These are phyloP conservation scores for Candida berthetii DNA, from an alignment of 805 yeast species.

Conservation along the genomic window DNA sequence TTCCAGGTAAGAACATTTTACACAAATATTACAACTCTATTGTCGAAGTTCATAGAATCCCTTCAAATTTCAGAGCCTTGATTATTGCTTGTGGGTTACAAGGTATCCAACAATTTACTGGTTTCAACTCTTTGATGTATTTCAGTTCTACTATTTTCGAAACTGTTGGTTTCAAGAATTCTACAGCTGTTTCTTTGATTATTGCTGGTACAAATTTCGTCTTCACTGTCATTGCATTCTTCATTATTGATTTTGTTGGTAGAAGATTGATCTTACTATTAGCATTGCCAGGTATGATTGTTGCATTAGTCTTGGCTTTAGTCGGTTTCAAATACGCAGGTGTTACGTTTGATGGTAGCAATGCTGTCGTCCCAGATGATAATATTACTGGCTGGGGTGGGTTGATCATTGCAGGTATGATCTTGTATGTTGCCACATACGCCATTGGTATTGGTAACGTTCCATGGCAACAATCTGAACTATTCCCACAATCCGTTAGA, in stretches of 20 bases:
- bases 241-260: slow-evolving; percentile 82
- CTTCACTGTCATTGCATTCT: slow-evolving; percentile 79
- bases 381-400: slow-evolving; percentile 82
- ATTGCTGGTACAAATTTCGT: slow-evolving; percentile 93
- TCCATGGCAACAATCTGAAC: slow-evolving; percentile 97
- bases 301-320: slow-evolving; percentile 73
- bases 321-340: slow-evolving; percentile 87
- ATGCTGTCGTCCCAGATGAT: slow-evolving; percentile 30
- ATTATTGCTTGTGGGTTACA: slow-evolving; percentile 89
- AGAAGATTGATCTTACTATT: slow-evolving; percentile 74
- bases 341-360: slow-evolving; percentile 44
- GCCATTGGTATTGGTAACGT: slow-evolving; percentile 96
- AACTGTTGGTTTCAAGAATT: slow-evolving; percentile 79
- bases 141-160: slow-evolving; percentile 90
- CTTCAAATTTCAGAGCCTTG: slow-evolving; percentile 84
- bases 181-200: slow-evolving; percentile 93
- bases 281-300: slow-evolving; percentile 84
- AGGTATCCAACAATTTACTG: slow-evolving; percentile 95
- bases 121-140: slow-evolving; percentile 95
- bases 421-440: slow-evolving; percentile 80
- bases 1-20: slow-evolving; percentile 41
- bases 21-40: slow-evolving; percentile 54
- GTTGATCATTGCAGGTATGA: slow-evolving; percentile 80
- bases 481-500: slow-evolving; percentile 90
- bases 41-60: slow-evolving; percentile 55